phyloP scores from a whole-genome alignment of 2,329 filamentous ascomycete species.

The Pseudocercospora fijiensis region DNA sequence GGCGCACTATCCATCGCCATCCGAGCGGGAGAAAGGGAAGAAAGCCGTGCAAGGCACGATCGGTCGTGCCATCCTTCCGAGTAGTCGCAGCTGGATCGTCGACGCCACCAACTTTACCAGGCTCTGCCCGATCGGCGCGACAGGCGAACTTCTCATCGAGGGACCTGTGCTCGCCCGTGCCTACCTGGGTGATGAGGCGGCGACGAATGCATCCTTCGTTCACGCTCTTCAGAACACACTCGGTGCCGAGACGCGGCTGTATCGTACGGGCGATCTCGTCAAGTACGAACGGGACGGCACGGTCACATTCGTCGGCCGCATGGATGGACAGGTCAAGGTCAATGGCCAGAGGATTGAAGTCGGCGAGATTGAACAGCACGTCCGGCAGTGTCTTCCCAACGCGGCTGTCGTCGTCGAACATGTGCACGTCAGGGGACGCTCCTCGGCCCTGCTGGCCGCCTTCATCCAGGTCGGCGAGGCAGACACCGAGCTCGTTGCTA shows the following conservation, averaged over 20 bases:
- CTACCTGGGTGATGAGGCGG: slow-evolving; percentile 38
- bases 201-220: slow-evolving; percentile 34
- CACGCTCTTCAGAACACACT: not conserved
- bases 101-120: not conserved
- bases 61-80: not conserved
- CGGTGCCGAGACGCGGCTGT: not conserved
- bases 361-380: slow-evolving; percentile 64
- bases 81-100: too few species aligned
- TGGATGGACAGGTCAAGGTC: slow-evolving; percentile 75
- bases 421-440: too few species aligned
- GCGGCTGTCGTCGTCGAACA: not conserved
- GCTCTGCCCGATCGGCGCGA: slow-evolving; percentile 42
- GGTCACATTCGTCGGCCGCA: slow-evolving; percentile 60
- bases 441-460: too few species aligned
- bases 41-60: not conserved
- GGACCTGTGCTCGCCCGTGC: slow-evolving; percentile 45
- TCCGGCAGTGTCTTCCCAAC: slow-evolving; percentile 36
- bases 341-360: slow-evolving; percentile 74
- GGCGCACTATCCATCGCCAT: not conserved
- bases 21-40: not conserved
- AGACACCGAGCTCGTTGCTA: not conserved
- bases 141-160: slow-evolving; percentile 49
- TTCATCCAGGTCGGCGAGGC: too few species aligned
- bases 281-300: slow-evolving; percentile 22
- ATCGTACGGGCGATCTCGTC: slow-evolving; percentile 27